Evolutionary conservation across 2,329 filamentous ascomycete genomes (phyloP), one percentile per base, ranked within the genome.

Genomic region (Fusarium sp.): DNA sequence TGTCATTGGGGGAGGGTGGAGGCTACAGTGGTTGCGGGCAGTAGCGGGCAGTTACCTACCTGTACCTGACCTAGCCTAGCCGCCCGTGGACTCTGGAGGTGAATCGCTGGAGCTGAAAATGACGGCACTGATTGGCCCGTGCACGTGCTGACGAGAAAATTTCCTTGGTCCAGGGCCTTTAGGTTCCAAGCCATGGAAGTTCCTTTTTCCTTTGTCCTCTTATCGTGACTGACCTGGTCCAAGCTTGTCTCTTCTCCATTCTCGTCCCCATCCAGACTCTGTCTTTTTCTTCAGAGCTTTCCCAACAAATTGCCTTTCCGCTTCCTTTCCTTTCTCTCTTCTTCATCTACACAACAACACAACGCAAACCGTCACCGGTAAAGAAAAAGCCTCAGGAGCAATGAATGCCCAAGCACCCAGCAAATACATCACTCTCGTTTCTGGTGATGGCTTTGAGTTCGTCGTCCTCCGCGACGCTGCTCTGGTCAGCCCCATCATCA

Each of bases 401-500:
- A 77, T 77, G 76, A 74, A 74, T 54, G 45, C 67, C 13, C 69
- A 70, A 34, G 53, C 62, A 24, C 74, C 76, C 51, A 88, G 86
- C 80, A 90, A 93, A 76, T 94, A 94, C 79, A 87, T 94, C 70
- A 94, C 92, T 7, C 87, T 95, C 55, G 85, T 94, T 44, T 94
- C 92, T 1, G 86, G 84, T 71, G 92, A 95, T 79, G 91, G 88
- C 74, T 94, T 89, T 78, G 91, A 94, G 82, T 94, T 93, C 77
- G 88, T 92, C 69, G 85, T 94, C 54, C 83, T 92, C 58, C 89
- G 92, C 57, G 90, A 92, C 52, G 90, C 91, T 4, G 89, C 91
- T 64, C 84, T 88, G 75, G 83, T 92, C 75, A 92, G 91, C 72
- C 89, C 89, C 34, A 87, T 90, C 62, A 91, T 95, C 81, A 91